Percentiles rank a stretch among this genome's conserved stretches.
phyloP scores from a whole-genome alignment of 148 eudicot genomes.

The Cornus controversa region DNA sequence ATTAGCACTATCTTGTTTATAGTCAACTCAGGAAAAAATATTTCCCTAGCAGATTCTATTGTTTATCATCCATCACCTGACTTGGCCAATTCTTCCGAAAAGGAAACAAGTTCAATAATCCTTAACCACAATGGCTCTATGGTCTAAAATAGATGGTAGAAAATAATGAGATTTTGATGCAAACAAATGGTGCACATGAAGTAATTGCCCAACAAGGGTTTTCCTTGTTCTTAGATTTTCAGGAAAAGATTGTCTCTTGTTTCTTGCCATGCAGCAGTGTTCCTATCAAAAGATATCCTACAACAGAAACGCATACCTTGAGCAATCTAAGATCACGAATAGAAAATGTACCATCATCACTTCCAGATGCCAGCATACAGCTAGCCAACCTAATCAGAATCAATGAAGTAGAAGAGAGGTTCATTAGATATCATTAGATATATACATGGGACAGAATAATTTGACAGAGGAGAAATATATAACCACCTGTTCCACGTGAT shows the following conservation, averaged over 20 bases:
- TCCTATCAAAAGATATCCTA: background rate
- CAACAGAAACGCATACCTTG: constrained; percentile 42
- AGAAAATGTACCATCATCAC: constrained; percentile 92
- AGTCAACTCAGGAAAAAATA: too few species aligned
- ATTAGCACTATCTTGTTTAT: too few species aligned
- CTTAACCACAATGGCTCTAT: background rate
- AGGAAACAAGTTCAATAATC: too few species aligned
- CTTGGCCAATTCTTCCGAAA: too few species aligned
- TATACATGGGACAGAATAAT: background rate
- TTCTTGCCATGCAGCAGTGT: background rate
- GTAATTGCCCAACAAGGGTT: background rate
- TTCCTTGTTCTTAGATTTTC: background rate
- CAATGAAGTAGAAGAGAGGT: background rate
- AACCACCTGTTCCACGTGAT: constrained; percentile 93
- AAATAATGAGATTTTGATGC: background rate
- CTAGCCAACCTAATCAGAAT: constrained; percentile 54
- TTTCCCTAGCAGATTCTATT: too few species aligned
- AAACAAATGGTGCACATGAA: background rate
- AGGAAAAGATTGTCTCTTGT: background rate
- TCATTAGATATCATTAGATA: background rate
- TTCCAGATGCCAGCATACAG: constrained; percentile 89
- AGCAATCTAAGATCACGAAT: constrained; percentile 77
- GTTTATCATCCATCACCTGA: too few species aligned
- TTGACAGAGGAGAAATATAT: background rate
- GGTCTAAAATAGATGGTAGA: background rate